Conservation (phyloP, 352 stramenopile species). For the Globisporangium spinosum region DNA sequence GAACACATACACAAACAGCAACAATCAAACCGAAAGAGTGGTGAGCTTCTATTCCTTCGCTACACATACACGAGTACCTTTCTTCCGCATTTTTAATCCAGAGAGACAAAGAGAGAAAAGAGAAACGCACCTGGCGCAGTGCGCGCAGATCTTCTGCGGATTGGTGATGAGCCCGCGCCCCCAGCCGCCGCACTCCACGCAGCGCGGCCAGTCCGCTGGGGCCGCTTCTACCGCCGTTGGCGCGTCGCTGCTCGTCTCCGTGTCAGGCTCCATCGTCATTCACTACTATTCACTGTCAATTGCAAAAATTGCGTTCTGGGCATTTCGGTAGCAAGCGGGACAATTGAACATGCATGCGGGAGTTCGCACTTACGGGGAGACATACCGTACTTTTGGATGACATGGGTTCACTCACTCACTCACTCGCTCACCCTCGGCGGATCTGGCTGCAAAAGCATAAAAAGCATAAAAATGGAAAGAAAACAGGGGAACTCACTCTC, state of each 20-base stretch:
- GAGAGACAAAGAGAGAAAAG: too few relatives aligned
- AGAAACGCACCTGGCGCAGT: conserved; percentile 55
- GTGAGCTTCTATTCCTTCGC: neutral
- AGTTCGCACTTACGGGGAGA: neutral
- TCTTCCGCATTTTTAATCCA: neutral
- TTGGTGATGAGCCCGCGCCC: conserved; percentile 70
- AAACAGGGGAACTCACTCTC: neutral
- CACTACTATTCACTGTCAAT: neutral
- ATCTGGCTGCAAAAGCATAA: neutral
- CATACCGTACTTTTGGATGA: neutral
- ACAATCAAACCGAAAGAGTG: neutral
- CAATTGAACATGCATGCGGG: neutral
- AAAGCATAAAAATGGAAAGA: neutral
- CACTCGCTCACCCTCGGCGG: too few relatives aligned
- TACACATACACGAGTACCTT: neutral
- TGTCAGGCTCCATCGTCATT: neutral
- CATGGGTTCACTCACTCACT: neutral
- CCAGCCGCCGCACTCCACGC: conserved; percentile 63
- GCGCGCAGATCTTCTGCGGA: conserved; percentile 61
- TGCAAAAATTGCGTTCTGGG: neutral
- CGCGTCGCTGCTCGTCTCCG: neutral
- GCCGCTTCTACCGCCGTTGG: neutral
- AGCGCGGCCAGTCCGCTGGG: conserved; percentile 42
- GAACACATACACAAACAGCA: neutral
- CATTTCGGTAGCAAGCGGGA: neutral